A percentile compares a stretch with the other conserved stretches of the same genome.
phyloP scores from a whole-genome alignment of 495 filamentous ascomycete species.

The Hypomontagnella submonticulosa region DNA sequence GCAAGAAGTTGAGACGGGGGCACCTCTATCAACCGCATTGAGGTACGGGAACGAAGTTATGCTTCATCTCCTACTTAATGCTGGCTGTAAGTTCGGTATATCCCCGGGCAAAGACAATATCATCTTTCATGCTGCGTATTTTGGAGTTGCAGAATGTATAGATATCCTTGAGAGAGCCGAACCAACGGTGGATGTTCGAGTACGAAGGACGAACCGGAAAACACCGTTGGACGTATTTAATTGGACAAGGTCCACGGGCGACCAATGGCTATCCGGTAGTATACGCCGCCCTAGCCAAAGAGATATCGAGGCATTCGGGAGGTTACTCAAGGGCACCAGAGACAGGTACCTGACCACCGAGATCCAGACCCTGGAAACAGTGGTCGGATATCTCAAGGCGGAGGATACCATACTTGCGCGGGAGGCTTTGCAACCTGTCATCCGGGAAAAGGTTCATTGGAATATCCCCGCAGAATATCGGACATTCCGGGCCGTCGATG shows the following conservation, averaged over 20 bases:
- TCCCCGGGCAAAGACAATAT: neutral
- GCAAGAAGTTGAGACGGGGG: neutral
- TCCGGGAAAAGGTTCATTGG: slow-evolving; percentile 25
- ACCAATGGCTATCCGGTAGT: neutral
- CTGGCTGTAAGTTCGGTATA: slow-evolving; percentile 23
- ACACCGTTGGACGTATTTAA: slow-evolving; percentile 18
- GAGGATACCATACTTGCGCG: slow-evolving; percentile 10
- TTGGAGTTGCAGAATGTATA: neutral
- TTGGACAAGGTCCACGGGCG: slow-evolving; percentile 15
- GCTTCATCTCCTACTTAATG: slow-evolving; percentile 16
- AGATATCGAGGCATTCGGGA: slow-evolving; percentile 18
- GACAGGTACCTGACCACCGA: slow-evolving; percentile 30
- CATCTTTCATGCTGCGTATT: neutral
- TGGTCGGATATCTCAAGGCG: slow-evolving; percentile 13
- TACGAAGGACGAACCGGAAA: neutral
- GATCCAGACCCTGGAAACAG: slow-evolving; percentile 17
- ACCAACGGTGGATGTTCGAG: slow-evolving; percentile 22
- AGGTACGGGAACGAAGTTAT: neutral
- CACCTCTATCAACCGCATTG: neutral
- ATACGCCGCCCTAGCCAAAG: neutral
- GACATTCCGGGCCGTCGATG: slow-evolving; percentile 26
- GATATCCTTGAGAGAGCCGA: slow-evolving; percentile 2
- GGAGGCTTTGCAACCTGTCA: slow-evolving; percentile 17
- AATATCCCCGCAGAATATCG: slow-evolving; percentile 27
- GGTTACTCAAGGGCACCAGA: slow-evolving; percentile 9